Percentiles rank a stretch among this genome's conserved stretches.
Evolutionary conservation across 2,329 filamentous ascomycete species (phyloP).

Genomic region (Hysterium pulicare): DNA sequence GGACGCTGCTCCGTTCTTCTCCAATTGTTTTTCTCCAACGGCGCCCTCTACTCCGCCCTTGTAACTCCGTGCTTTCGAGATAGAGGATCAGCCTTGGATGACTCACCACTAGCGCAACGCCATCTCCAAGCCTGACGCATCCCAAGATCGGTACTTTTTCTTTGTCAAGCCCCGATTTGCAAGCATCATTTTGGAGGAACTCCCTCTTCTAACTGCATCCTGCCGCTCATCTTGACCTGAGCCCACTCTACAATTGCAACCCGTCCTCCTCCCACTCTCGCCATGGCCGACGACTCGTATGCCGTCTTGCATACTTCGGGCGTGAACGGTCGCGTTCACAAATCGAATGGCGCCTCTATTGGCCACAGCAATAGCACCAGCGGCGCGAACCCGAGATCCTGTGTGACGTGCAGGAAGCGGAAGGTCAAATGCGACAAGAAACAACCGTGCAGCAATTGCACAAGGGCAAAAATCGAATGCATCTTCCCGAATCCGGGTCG

Average conservation of each 20-base stretch:
- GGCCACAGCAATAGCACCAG: conserved; percentile 9
- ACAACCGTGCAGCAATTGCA: conserved; percentile 73
- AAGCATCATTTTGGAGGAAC: too few species aligned
- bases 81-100: too few species aligned
- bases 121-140: too few species aligned
- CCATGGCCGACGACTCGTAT: conserved; percentile 2
- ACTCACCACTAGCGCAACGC: too few species aligned
- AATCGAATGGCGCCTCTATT: conserved; percentile 11
- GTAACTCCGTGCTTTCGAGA: too few species aligned
- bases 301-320: conserved; percentile 11
- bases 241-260: too few species aligned
- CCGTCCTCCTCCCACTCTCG: not conserved
- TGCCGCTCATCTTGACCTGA: not conserved
- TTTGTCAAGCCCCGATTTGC: too few species aligned
- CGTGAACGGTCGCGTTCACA: conserved; percentile 18
- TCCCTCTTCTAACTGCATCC: too few species aligned
- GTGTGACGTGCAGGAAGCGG: conserved; percentile 40
- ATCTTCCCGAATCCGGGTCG: conserved; percentile 72
- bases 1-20: too few species aligned
- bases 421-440: conserved; percentile 78
- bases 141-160: too few species aligned
- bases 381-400: conserved; percentile 30
- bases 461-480: conserved; percentile 66
- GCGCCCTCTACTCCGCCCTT: too few species aligned
- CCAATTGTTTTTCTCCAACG: too few species aligned